Conservation (phyloP, 768 basidiomycete genomes). For the Auricularia auricula-judae region DNA sequence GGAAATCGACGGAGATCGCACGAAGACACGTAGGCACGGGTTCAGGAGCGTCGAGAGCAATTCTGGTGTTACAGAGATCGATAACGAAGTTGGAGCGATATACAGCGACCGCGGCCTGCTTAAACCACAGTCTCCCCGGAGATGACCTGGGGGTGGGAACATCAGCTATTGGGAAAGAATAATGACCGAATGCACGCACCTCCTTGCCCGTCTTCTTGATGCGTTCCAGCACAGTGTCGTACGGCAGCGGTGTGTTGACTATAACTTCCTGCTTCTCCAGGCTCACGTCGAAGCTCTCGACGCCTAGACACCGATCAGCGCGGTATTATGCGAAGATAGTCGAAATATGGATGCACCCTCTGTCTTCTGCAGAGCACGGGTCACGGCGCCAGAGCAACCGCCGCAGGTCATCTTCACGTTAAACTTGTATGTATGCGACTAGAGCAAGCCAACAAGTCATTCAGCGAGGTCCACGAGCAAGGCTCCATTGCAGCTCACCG, state of each 20-base stretch:
- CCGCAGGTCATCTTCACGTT: conserved; percentile 87
- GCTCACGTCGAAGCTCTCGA: conserved; percentile 48
- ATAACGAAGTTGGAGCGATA: no score
- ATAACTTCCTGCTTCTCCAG: conserved; percentile 64
- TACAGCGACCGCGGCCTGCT: no score
- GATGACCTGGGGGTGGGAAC: conserved; percentile 20
- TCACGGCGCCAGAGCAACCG: conserved; percentile 79
- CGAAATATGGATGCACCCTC: conserved; percentile 25
- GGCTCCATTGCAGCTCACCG: no score
- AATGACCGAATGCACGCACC: conserved; percentile 28
- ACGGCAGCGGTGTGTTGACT: conserved; percentile 48
- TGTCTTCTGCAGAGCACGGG: conserved; percentile 60
- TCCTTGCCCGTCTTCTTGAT: conserved; percentile 91
- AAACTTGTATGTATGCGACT: conserved; percentile 54
- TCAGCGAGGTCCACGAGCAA: no score
- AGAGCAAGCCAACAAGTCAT: background rate
- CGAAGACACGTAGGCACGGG: no score
- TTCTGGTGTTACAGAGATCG: no score
- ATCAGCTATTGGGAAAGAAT: background rate
- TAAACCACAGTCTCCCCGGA: conserved; percentile 37
- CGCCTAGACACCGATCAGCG: conserved; percentile 26
- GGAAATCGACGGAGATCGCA: no score
- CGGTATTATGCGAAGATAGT: background rate
- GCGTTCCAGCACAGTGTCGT: conserved; percentile 55
- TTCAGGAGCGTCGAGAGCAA: no score